These are phyloP conservation scores for Penicillium herquei DNA, from an alignment of 495 filamentous ascomycete species.

Conservation along the genomic window DNA sequence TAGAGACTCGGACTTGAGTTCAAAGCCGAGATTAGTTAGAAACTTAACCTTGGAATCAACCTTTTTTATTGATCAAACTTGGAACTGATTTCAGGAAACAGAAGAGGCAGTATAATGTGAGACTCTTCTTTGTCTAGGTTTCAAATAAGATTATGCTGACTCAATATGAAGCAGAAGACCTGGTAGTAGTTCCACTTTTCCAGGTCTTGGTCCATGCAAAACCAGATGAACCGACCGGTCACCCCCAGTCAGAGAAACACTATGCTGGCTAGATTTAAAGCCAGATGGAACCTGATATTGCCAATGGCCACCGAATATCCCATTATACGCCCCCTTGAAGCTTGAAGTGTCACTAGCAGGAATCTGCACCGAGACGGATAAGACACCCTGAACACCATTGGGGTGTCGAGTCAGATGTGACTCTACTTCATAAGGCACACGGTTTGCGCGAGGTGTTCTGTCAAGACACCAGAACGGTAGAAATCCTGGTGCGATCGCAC, in stretches of 20 bases:
- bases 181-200: constrained; percentile 14
- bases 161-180: constrained; percentile 16
- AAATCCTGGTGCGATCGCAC: constrained; percentile 2
- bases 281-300: constrained; percentile 17
- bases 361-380: constrained; percentile 9
- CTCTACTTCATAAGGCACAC: constrained; percentile 19
- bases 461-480: constrained; percentile 26
- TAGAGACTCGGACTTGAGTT: too few relatives aligned
- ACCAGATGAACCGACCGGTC: constrained; percentile 8
- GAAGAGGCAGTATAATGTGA: too few relatives aligned
- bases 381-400: constrained; percentile 13
- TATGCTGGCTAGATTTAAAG: neutral
- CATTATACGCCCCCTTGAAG: constrained; percentile 11
- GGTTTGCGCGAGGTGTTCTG: constrained; percentile 13
- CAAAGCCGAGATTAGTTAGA: too few relatives aligned
- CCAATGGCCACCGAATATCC: constrained; percentile 6
- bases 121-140: too few relatives aligned
- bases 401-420: constrained; percentile 13
- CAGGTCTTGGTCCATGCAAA: constrained; percentile 10
- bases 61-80: too few relatives aligned
- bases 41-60: too few relatives aligned
- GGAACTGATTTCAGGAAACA: too few relatives aligned
- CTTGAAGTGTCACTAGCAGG: neutral
- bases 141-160: neutral
- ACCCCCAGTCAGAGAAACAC: constrained; percentile 7